Conservation (phyloP, 75 land plant genomes). For the Pinus taeda region DNA sequence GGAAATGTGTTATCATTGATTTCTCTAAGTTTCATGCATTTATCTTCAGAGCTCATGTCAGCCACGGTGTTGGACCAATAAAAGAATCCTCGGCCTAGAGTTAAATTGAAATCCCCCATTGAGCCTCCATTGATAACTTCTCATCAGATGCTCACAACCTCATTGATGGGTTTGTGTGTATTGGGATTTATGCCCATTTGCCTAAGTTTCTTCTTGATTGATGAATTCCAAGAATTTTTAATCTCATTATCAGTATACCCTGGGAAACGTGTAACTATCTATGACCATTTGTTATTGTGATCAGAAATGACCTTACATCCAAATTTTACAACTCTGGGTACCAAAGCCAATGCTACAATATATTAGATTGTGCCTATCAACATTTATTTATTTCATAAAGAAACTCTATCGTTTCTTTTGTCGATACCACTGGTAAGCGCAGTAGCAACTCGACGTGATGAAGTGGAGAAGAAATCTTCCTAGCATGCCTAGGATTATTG, state of each 20-base stretch:
- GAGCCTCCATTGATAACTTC: neutral
- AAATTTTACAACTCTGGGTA: neutral
- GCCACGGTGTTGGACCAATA: neutral
- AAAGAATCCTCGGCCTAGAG: neutral
- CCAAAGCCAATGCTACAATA: neutral
- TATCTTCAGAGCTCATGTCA: neutral
- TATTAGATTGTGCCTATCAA: too few species aligned
- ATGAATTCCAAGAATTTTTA: conserved; percentile 66
- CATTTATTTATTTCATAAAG: too few species aligned
- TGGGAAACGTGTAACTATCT: conserved; percentile 57
- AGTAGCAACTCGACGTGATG: too few species aligned
- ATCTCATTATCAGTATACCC: conserved; percentile 60
- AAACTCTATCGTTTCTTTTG: too few species aligned
- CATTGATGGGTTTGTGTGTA: conserved; percentile 45
- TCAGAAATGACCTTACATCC: neutral
- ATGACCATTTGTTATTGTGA: conserved; percentile 47
- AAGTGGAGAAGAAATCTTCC: too few species aligned
- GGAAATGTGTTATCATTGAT: neutral
- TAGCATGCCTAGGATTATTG: too few species aligned
- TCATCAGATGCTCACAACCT: conserved; percentile 21
- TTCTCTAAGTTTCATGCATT: neutral
- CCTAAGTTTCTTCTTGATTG: conserved; percentile 68
- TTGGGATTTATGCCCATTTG: conserved; percentile 62
- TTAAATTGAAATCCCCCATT: neutral
- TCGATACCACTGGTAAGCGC: too few species aligned